phyloP scores from a whole-genome alignment of 306 rosid species.

The Corylus americana region DNA sequence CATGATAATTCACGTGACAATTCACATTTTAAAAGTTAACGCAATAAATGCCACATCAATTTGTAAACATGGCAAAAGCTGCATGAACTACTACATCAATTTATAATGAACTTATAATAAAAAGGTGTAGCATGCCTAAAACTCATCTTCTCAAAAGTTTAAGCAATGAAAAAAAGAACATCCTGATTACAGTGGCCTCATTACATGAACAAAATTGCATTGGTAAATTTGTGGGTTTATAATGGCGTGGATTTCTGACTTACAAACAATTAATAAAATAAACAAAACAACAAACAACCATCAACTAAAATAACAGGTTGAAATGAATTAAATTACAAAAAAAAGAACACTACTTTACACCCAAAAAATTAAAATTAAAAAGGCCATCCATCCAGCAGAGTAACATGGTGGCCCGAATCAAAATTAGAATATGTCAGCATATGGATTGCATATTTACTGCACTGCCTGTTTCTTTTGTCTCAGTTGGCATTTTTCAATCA shows the following conservation, averaged over 20 bases:
- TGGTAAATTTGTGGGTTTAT: conserved; percentile 12
- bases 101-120: no score
- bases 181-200: neutral
- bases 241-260: neutral
- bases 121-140: no score
- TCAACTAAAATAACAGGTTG: neutral
- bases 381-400: conserved; percentile 39
- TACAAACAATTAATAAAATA: neutral
- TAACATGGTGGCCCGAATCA: conserved; percentile 46
- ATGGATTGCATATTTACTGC: conserved; percentile 31
- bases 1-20: no score
- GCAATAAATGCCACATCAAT: no score
- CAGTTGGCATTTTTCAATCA: conserved; percentile 27
- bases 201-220: neutral
- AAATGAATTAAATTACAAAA: conserved; percentile 40
- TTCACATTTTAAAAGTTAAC: no score
- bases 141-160: neutral
- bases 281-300: neutral
- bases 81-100: no score
- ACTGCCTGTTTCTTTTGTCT: conserved; percentile 26
- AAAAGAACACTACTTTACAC: conserved; percentile 52
- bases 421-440: conserved; percentile 40
- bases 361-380: neutral
- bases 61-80: no score
- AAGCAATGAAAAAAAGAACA: neutral